Evolutionary conservation across 331 rosid genomes (phyloP), one percentile per base, ranked within the genome.

Genomic region (Rosa hybrid): DNA sequence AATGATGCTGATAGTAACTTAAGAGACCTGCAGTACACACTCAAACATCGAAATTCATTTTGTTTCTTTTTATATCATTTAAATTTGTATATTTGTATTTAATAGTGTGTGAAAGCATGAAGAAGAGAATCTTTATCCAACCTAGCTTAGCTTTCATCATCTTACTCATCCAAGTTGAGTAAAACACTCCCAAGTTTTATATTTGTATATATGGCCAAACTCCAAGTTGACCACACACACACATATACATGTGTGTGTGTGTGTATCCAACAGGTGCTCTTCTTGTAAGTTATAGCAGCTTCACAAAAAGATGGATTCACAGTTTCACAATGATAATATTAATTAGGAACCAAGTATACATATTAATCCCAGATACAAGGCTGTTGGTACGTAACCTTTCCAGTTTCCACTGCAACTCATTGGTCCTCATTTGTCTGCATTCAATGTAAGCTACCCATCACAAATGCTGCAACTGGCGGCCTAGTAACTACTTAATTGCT

Each of bases 1-100:
- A 83, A 74, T 72, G 84, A 86, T 88, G 72, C 90, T 69, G 78
- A 83, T 74, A 53, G 77, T 81, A 53, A 76, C 78, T 6, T 51
- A 9, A 14, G 70, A 71, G 49, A 39, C 54, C 34, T 59, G 34
- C 10, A 68, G 21, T 20, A 46, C 23, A 46, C 23, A 81, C 84
- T 48, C 81, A 56, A 44, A 14, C 7, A 17, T 12, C n/a, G 13
- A 50, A 44, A 71, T n/a, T 17, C 12, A 67, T 21, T 62, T 74
- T 48, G 20, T 53, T 56, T 60, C 23, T 54, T n/a, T 56, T 6
- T 18, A 25, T 12, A 17, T 77, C 21, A 57, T 69, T 75, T 25
- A 39, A 34, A 69, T n/a, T n/a, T 57, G 30, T 57, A 12, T 57
- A 3, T 38, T 71, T 14, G 48, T 42, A 30, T 64, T n/a, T 44